These are phyloP conservation scores for Pestalotiopsis sp. DNA, from an alignment of 2,329 filamentous ascomycete genomes.

Conservation along the genomic window DNA sequence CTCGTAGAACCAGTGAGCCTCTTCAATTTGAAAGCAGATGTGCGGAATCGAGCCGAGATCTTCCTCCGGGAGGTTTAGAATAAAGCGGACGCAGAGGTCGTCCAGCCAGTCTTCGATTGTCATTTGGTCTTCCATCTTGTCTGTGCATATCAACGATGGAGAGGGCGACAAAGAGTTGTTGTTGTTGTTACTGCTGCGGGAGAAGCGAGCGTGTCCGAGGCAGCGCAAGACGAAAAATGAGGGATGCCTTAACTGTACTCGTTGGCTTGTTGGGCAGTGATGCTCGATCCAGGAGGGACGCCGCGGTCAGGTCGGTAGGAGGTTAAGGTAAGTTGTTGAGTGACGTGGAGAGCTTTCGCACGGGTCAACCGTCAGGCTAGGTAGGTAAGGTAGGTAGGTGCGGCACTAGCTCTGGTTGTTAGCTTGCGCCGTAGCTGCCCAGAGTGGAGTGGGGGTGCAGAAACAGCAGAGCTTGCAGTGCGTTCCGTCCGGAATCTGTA, in stretches of 20 bases:
- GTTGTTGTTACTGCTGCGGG: background rate
- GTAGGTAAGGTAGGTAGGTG: background rate
- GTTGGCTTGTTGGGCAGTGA: background rate
- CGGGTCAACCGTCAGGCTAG: background rate
- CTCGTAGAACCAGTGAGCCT: slow-evolving; percentile 99
- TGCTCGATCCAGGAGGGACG: background rate
- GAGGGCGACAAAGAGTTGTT: background rate
- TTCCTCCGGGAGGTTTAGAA: slow-evolving; percentile 92
- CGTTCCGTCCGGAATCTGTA: too few species aligned
- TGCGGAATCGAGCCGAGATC: slow-evolving; percentile 88
- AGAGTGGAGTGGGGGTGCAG: background rate
- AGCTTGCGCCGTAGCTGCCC: background rate
- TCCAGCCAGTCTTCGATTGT: slow-evolving; percentile 65
- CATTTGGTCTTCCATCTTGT: slow-evolving; percentile 14
- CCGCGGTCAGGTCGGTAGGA: background rate
- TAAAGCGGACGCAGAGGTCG: slow-evolving; percentile 96
- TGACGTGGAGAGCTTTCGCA: slow-evolving; percentile 6
- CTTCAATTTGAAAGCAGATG: slow-evolving; percentile 98
- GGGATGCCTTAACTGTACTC: background rate
- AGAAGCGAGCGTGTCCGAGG: background rate
- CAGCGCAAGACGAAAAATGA: background rate
- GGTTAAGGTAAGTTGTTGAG: background rate
- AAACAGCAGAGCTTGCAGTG: too few species aligned
- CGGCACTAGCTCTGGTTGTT: background rate
- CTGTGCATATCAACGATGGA: slow-evolving; percentile 14